Percentiles rank a stretch among this genome's conserved stretches.
Evolutionary conservation across 2,329 filamentous ascomycete genomes (phyloP).

Genomic region (Blumeriella jaapii): DNA sequence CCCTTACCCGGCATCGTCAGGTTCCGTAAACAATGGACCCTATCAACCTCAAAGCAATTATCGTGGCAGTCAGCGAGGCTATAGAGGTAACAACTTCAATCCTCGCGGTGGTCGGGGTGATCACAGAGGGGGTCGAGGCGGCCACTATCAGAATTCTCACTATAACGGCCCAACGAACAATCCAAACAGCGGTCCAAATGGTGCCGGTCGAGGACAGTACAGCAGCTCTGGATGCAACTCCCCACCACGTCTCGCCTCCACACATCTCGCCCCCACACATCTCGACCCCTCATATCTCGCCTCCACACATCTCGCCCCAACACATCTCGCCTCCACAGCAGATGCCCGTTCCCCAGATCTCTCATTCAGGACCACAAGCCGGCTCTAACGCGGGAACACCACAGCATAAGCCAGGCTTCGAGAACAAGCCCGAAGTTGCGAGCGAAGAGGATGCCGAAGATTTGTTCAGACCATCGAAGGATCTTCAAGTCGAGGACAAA

Average conservation of each 20-base stretch:
- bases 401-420: conserved; percentile 26
- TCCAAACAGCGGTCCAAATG: conserved; percentile 44
- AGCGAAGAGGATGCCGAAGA: conserved; percentile 42
- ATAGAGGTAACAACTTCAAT: conserved; percentile 47
- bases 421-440: conserved; percentile 23
- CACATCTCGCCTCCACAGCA: conserved; percentile 25
- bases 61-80: conserved; percentile 40
- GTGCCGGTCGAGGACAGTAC: conserved; percentile 37
- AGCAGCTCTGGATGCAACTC: conserved; percentile 30
- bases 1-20: conserved; percentile 42
- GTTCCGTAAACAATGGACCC: conserved; percentile 43
- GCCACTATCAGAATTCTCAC: conserved; percentile 55
- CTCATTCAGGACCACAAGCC: conserved; percentile 11
- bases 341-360: conserved; percentile 15
- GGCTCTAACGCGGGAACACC: conserved; percentile 18
- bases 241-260: conserved; percentile 25
- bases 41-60: conserved; percentile 28
- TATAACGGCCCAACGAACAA: conserved; percentile 56
- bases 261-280: conserved; percentile 17
- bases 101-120: conserved; percentile 29
- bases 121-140: conserved; percentile 42
- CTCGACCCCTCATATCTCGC: conserved; percentile 25
- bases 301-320: conserved; percentile 16
- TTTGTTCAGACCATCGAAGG: conserved; percentile 51
- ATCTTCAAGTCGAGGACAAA: conserved; percentile 51